These are phyloP conservation scores for Rhodotorula sp. DNA, from an alignment of 1,284 basidiomycete genomes.

Conservation along the genomic window DNA sequence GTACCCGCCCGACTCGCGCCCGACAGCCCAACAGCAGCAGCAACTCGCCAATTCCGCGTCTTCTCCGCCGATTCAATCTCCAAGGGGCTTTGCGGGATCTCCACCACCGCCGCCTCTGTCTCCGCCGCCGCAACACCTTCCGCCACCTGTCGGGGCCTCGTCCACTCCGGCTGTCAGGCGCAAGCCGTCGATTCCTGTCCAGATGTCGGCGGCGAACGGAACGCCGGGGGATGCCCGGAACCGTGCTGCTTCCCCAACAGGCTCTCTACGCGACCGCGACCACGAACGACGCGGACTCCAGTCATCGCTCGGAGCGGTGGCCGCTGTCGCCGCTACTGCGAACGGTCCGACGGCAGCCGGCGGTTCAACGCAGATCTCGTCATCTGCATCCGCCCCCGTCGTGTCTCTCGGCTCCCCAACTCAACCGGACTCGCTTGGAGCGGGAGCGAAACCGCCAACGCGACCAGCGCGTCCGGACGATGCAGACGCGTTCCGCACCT, in stretches of 20 bases:
- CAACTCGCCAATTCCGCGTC: neutral
- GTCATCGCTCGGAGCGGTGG: neutral
- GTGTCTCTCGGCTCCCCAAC: neutral
- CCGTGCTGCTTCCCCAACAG: slow-evolving; percentile 24
- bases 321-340: neutral
- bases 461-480: slow-evolving; percentile 34
- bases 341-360: neutral
- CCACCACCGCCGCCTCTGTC: neutral
- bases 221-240: slow-evolving; percentile 1
- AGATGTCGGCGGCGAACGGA: neutral
- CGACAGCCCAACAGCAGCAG: slow-evolving; percentile 2
- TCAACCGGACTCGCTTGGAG: neutral
- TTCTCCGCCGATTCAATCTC: neutral
- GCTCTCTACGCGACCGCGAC: slow-evolving; percentile 1
- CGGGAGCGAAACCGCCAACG: neutral
- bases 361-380: neutral
- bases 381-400: neutral
- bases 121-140: slow-evolving; percentile 1
- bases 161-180: slow-evolving; percentile 30
- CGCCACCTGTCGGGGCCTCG: neutral
- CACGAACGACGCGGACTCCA: slow-evolving; percentile 1
- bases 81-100: neutral
- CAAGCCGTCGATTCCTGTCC: slow-evolving; percentile 41
- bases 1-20: slow-evolving; percentile 70
- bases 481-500: slow-evolving; percentile 13